These are phyloP conservation scores for Aspergillus nidulans DNA, from an alignment of 495 filamentous ascomycete species.

Conservation along the genomic window DNA sequence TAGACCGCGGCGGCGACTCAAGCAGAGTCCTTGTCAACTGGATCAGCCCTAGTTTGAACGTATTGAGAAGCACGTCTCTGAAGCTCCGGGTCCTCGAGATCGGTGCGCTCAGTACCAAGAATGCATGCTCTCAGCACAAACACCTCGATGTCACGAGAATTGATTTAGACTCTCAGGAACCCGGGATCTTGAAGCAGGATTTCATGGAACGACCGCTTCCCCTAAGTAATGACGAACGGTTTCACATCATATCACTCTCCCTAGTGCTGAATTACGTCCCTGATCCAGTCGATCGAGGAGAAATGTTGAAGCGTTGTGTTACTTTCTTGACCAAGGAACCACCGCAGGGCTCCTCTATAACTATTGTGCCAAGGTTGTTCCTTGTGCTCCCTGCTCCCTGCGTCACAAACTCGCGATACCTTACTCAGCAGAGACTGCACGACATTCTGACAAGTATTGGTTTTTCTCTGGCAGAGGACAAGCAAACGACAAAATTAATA, in stretches of 20 bases:
- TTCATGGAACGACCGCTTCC: constrained; percentile 90
- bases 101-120: constrained; percentile 79
- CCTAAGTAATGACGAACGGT: constrained; percentile 51
- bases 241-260: constrained; percentile 89
- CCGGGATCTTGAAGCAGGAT: constrained; percentile 79
- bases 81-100: constrained; percentile 75
- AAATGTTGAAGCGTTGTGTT: constrained; percentile 72
- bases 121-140: constrained; percentile 70
- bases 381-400: constrained; percentile 87
- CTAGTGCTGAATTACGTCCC: constrained; percentile 94
- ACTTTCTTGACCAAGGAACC: constrained; percentile 56
- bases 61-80: constrained; percentile 19
- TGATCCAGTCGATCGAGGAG: constrained; percentile 65
- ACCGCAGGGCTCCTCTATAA: constrained; percentile 36
- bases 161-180: constrained; percentile 81
- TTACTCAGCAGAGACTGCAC: constrained; percentile 66
- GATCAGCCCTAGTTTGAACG: constrained; percentile 51
- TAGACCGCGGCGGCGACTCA: constrained; percentile 84
- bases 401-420: constrained; percentile 85
- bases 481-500: constrained; percentile 75
- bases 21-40: constrained; percentile 83
- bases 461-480: constrained; percentile 59
- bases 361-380: constrained; percentile 70
- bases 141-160: constrained; percentile 76
- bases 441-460: constrained; percentile 75